Base-by-base conservation (phyloP, 306 rosid genomes). In the Myrica gale region DNA sequence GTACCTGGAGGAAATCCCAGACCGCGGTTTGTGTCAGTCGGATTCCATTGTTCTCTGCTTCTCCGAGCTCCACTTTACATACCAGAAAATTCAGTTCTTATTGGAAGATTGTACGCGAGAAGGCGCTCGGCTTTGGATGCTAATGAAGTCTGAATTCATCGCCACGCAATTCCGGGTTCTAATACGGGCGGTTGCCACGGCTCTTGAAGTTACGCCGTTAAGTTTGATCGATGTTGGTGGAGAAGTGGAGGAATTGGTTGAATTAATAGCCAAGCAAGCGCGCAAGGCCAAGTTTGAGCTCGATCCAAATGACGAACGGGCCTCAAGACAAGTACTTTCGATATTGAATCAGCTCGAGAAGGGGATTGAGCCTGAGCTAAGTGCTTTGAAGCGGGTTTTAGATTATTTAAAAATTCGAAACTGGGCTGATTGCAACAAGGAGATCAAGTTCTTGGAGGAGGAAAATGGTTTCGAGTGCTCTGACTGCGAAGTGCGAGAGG, bases 201-300 rank as follows among this genome's bases (percentile, higher is more conserved):
- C 87, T 1, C 88, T 94, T 1, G 98, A 94, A 10, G 94, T 90
- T 68, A 44, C 89, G 6, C 96, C 93, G 0, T 78, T 90, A 26
- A 52, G 54, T 3, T n/a, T 13, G 58, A 66, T 90, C 65, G 72
- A 83, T 2, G 69, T 89, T 0, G 72, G 84, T 1, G 68, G 43
- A 1, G 98, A 94, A 61, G 94, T 94, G 11, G 89, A 77, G 66
- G 98, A 94, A 75, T 46, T 94, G 4, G 83, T 90, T 5, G 88
- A 87, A 19, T 70, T 94, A 23, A 77, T 90, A 0, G 68, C 84
- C 1, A 87, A 76, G 81, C 98, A 94, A 84, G 87, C 94, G 0
- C 54, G 92, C 37, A 89, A 63, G 45, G 82, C 69, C 16, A 85
- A 73, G 19, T 46, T 91, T 19, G 86, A 89, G 58, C 23, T 84